Conservation (phyloP, 2,329 filamentous ascomycete species). For the Fusarium newnesense region DNA sequence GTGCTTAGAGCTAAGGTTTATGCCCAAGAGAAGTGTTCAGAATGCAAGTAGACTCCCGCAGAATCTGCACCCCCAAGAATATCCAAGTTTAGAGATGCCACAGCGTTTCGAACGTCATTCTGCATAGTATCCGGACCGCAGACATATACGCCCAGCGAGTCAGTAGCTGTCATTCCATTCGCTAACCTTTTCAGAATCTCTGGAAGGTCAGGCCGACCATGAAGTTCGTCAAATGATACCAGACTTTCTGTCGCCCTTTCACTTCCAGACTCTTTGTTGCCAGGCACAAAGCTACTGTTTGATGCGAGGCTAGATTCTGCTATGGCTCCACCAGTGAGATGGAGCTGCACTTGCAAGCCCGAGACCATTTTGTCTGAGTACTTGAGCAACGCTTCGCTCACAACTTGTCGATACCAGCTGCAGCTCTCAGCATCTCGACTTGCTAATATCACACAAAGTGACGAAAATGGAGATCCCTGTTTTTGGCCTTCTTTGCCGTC, state of each 20-base stretch:
- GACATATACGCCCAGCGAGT: not conserved
- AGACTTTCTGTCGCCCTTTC: not conserved
- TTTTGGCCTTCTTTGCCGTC: not conserved
- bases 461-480: not conserved
- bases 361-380: not conserved
- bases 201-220: not conserved
- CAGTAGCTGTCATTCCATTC: not conserved
- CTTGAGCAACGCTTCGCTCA: not conserved
- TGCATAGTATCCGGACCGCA: not conserved
- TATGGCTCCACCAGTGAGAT: not conserved
- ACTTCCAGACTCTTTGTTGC: not conserved
- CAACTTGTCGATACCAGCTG: not conserved
- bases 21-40: not conserved
- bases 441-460: not conserved
- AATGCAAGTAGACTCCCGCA: not conserved
- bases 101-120: not conserved
- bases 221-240: not conserved
- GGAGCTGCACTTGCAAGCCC: not conserved
- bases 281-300: not conserved
- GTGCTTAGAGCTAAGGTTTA: no score
- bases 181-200: accelerated
- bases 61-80: not conserved
- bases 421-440: not conserved
- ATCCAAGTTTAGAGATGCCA: not conserved
- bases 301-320: not conserved